Evolutionary conservation across 306 rosid species (phyloP), one percentile per base, ranked within the genome.

Genomic region (Begonia fuchsioides): DNA sequence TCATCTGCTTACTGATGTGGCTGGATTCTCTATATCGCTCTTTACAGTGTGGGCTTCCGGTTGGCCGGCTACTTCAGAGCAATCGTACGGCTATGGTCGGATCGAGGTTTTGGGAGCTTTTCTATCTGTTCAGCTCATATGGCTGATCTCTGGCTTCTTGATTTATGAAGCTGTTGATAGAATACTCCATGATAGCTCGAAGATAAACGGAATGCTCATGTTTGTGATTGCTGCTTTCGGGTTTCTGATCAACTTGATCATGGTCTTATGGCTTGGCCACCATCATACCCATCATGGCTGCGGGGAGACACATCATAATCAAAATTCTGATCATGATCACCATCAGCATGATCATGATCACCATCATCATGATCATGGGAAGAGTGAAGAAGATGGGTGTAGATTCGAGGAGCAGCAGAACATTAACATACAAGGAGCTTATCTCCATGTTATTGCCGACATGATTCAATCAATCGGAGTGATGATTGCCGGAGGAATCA

Each of bases 81-180:
- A 79, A 35, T 82, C 98, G 32, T 90, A 76, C 0, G 98, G 98
- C 50, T 85, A 72, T 72, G 75, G 61, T 17, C 87, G 94, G 39
- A 87, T 90, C 12, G 98, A 90, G 72, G 86, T 90, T 61, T 49
- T 90, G 56, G 93, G 96, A 15, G 96, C 98, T 13, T 92, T 90
- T 63, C 39, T 82, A 9, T 90, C 98, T 19, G 78, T 85, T 46
- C 95, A 75, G 73, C 70, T 90, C 40, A 82, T 90, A 54, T 90
- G 98, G 98, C 58, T 68, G 50, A 72, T 90, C 67, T 80, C 98
- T 66, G 86, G 79, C 53, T 32, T 73, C 59, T 68, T 90, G 50
- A 77, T 82, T 54, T 75, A 79, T 63, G 94, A 85, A 74, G 94
- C 94, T 32, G 55, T 82, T 5, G 62, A 68, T 53, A 70, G 87